A percentile compares a stretch with the other conserved stretches of the same genome.
Evolutionary conservation across 768 basidiomycete species (phyloP).

Genomic region (Rossbeevera mucosa): DNA sequence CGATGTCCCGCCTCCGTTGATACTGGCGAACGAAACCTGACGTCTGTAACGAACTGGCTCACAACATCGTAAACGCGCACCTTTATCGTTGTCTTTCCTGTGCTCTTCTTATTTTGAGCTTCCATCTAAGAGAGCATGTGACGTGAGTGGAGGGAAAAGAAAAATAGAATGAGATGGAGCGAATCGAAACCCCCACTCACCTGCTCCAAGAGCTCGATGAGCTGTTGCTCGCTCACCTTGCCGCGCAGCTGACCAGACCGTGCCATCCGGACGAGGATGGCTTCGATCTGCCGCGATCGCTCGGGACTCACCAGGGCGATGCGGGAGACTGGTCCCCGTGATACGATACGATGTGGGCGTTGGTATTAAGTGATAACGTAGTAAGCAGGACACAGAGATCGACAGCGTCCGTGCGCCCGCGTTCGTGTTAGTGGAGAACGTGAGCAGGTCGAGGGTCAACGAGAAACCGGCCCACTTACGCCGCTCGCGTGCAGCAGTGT

Average conservation of each 20-base stretch:
- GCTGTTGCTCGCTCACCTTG: constrained; percentile 70
- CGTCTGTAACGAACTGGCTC: neutral
- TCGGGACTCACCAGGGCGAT: constrained; percentile 85
- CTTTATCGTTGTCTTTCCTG: constrained; percentile 58
- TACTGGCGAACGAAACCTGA: constrained; percentile 35
- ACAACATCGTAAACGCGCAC: constrained; percentile 29
- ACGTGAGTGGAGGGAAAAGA: constrained; percentile 1
- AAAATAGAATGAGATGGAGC: neutral
- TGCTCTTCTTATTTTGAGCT: constrained; percentile 42
- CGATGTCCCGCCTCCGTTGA: constrained; percentile 61
- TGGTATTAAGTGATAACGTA: neutral
- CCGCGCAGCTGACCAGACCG: constrained; percentile 78
- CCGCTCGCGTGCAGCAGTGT: constrained; percentile 74
- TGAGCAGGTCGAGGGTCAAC: neutral
- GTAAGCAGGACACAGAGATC: too few species aligned
- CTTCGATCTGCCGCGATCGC: constrained; percentile 75
- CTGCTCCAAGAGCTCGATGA: constrained; percentile 85
- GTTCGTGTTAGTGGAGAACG: neutral
- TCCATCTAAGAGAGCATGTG: constrained; percentile 41
- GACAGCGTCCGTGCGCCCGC: neutral
- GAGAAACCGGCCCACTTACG: constrained; percentile 39
- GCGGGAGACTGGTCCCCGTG: constrained; percentile 58
- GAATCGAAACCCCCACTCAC: too few species aligned
- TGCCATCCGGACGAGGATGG: constrained; percentile 74
- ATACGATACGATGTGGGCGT: neutral